These are phyloP conservation scores for Chlorella vulgaris DNA, from an alignment of 139 green algal genomes.

Conservation along the genomic window DNA sequence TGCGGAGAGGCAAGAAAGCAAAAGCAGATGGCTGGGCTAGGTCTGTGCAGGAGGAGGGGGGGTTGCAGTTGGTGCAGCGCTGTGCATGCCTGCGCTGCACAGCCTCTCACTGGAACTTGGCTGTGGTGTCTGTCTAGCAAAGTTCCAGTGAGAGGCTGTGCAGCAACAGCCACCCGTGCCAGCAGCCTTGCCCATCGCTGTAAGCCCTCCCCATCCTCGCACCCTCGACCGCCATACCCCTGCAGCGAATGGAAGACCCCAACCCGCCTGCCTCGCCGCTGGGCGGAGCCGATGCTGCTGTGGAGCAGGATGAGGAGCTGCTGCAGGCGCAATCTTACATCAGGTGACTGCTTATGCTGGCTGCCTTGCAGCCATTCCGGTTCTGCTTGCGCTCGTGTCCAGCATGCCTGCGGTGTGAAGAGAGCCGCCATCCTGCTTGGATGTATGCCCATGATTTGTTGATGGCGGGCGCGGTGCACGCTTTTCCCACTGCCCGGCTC, in stretches of 20 bases:
- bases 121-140: no score
- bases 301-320: conserved; percentile 72
- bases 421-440: not conserved
- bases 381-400: not conserved
- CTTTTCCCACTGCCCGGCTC: no score
- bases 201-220: no score
- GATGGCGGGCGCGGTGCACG: no score
- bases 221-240: not conserved
- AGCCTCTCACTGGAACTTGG: no score
- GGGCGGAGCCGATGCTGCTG: conserved; percentile 20
- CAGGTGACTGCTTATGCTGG: conserved; percentile 26
- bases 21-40: not conserved
- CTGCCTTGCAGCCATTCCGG: not conserved
- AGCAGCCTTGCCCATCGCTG: no score
- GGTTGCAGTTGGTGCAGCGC: no score
- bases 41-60: no score
- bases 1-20: not conserved
- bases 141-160: no score
- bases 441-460: no score
- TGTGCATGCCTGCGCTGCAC: no score
- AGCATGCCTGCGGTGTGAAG: not conserved
- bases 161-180: no score
- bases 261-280: conserved; percentile 1
- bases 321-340: conserved; percentile 67
- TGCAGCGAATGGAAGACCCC: conserved; percentile 12